These are phyloP conservation scores for Malus hybrid DNA, from an alignment of 331 rosid species.

Conservation along the genomic window DNA sequence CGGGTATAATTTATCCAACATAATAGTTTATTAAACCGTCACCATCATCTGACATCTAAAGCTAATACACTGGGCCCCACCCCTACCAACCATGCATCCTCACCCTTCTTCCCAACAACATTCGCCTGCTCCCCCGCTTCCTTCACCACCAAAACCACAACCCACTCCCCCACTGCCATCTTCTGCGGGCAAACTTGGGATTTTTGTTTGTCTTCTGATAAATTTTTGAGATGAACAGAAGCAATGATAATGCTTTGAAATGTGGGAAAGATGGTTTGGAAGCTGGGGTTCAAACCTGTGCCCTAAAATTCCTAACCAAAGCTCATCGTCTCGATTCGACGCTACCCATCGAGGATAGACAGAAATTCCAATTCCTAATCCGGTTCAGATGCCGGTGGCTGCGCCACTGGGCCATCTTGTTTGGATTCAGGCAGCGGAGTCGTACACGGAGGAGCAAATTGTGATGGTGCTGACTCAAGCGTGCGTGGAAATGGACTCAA, in stretches of 20 bases:
- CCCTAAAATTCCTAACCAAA: constrained; percentile 60
- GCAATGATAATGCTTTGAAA: constrained; percentile 85
- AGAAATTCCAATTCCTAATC: constrained; percentile 25
- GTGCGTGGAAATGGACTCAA: too few relatives aligned
- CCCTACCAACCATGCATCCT: too few relatives aligned
- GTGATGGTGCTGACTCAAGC: constrained; percentile 20
- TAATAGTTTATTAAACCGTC: too few relatives aligned
- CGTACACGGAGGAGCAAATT: constrained; percentile 58
- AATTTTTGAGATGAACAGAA: constrained; percentile 55
- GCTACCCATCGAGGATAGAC: constrained; percentile 47
- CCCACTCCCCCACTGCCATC: too few relatives aligned
- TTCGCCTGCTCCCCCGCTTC: too few relatives aligned
- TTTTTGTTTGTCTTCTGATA: not conserved
- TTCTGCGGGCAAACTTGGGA: constrained; percentile 1
- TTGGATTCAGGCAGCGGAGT: constrained; percentile 9
- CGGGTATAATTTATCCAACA: too few relatives aligned
- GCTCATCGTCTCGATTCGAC: constrained; percentile 82
- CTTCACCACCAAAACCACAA: too few relatives aligned
- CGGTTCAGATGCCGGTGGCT: not conserved
- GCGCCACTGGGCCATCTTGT: constrained; percentile 19
- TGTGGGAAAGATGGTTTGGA: constrained; percentile 64
- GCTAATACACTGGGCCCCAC: too few relatives aligned
- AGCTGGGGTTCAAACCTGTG: constrained; percentile 58
- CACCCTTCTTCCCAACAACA: too few relatives aligned
- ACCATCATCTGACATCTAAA: too few relatives aligned